Conservation (phyloP, 345 rosid genomes). For the Reutealis trisperma region DNA sequence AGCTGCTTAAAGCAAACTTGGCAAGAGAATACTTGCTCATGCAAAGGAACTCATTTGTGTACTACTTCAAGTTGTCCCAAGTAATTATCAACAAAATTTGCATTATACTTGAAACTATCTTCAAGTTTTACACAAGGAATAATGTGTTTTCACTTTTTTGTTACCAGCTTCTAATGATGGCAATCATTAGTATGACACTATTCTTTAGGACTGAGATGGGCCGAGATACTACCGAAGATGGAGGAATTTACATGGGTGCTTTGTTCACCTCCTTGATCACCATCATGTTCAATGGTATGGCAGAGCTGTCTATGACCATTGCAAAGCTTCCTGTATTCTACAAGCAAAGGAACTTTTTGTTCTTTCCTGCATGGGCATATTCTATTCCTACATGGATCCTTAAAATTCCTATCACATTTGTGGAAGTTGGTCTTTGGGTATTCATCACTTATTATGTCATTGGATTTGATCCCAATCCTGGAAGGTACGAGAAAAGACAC, state of each 20-base stretch:
- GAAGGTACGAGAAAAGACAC: conserved; percentile 46
- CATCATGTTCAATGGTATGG: conserved; percentile 68
- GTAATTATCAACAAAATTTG: conserved; percentile 29
- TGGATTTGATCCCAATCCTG: conserved; percentile 68
- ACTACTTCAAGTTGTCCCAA: conserved; percentile 55
- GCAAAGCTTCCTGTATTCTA: conserved; percentile 78
- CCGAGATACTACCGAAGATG: conserved; percentile 37
- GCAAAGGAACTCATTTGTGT: conserved; percentile 61
- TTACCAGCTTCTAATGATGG: conserved; percentile 37
- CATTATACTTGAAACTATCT: background rate
- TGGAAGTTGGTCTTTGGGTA: conserved; percentile 60
- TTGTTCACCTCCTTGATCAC: conserved; percentile 50
- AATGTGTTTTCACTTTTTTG: background rate
- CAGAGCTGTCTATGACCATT: conserved; percentile 72
- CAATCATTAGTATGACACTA: background rate
- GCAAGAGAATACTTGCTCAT: conserved; percentile 58
- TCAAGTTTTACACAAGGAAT: background rate
- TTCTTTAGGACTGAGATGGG: conserved; percentile 13
- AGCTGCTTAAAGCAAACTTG: conserved; percentile 53
- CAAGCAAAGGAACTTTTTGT: conserved; percentile 70
- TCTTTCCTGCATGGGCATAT: conserved; percentile 79
- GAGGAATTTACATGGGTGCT: conserved; percentile 57
- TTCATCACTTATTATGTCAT: conserved; percentile 64
- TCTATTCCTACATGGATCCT: conserved; percentile 77
- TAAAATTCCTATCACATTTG: conserved; percentile 62